Evolutionary conservation across 495 filamentous ascomycete species (phyloP).

Genomic region (Geoglossum glabrum): DNA sequence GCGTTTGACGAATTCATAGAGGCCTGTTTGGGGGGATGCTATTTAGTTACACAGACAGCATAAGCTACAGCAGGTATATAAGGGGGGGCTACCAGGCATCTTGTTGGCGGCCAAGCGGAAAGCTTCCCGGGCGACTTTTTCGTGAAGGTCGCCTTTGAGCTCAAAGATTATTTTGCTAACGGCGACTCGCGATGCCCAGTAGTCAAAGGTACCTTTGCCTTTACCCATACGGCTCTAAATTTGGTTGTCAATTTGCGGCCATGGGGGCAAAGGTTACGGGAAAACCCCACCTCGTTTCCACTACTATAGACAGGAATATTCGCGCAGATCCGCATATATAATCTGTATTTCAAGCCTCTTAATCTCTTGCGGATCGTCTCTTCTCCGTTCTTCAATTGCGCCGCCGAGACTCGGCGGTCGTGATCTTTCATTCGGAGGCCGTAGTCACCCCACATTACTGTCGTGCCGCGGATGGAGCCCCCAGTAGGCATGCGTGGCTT

Average conservation of each 20-base stretch:
- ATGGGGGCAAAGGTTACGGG: too few relatives aligned
- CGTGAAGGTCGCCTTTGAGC: slow-evolving; percentile 76
- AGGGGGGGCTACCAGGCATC: slow-evolving; percentile 54
- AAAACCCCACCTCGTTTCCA: slow-evolving; percentile 53
- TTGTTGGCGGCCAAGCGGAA: slow-evolving; percentile 90
- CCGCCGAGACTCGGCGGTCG: slow-evolving; percentile 73
- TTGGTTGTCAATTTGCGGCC: too few relatives aligned
- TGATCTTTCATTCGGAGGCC: slow-evolving; percentile 87
- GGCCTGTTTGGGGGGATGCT: slow-evolving; percentile 33
- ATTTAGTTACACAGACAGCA: too few relatives aligned
- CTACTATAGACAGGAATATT: slow-evolving; percentile 89
- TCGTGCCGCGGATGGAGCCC: slow-evolving; percentile 78
- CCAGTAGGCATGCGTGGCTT: slow-evolving; percentile 74
- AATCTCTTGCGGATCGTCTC: slow-evolving; percentile 77
- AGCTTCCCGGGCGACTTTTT: slow-evolving; percentile 84
- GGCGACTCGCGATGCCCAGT: slow-evolving; percentile 76
- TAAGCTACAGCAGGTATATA: too few relatives aligned
- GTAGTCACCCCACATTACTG: slow-evolving; percentile 90
- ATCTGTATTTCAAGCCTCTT: slow-evolving; percentile 74
- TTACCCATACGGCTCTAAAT: slow-evolving; percentile 75
- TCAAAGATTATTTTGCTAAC: slow-evolving; percentile 84
- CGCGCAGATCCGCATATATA: slow-evolving; percentile 77
- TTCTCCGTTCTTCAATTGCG: slow-evolving; percentile 70
- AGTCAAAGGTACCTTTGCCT: slow-evolving; percentile 92
- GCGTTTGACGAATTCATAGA: slow-evolving; percentile 85